A percentile compares a stretch with the other conserved stretches of the same genome.
Conservation (phyloP, 768 basidiomycete species). For the Lentinus tigrinus region DNA sequence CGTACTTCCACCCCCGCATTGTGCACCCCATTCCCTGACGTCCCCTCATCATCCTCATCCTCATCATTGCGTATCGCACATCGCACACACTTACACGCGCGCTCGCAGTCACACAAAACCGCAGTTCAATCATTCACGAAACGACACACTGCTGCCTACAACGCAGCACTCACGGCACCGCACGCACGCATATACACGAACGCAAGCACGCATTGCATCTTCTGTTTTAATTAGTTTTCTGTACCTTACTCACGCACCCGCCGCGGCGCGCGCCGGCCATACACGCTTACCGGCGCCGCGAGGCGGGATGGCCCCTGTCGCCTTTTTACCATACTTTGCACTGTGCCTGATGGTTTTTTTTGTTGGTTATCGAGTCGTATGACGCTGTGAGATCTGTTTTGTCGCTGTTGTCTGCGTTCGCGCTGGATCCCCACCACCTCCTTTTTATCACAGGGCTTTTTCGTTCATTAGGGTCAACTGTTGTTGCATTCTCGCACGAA, state of each 20-base stretch:
- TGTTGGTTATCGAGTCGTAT: neutral
- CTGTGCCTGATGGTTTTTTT: neutral
- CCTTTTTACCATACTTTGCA: neutral
- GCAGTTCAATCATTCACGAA: slow-evolving; percentile 17
- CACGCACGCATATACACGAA: slow-evolving; percentile 25
- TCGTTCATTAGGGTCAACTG: slow-evolving; percentile 14
- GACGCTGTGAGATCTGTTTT: neutral
- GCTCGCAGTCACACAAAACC: neutral
- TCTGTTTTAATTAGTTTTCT: slow-evolving; percentile 7
- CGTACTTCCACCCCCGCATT: neutral
- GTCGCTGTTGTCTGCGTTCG: neutral
- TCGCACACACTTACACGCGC: neutral
- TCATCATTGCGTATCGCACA: neutral
- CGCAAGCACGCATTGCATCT: slow-evolving; percentile 20
- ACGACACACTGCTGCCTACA: slow-evolving; percentile 10
- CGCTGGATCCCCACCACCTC: slow-evolving; percentile 1
- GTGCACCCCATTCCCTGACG: neutral
- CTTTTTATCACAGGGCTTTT: neutral
- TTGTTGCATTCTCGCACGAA: slow-evolving; percentile 16
- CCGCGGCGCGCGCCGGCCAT: slow-evolving; percentile 6
- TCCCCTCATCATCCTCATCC: no score
- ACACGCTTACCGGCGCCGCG: slow-evolving; percentile 15
- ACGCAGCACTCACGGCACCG: slow-evolving; percentile 21
- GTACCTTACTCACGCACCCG: slow-evolving; percentile 21
- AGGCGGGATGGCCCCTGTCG: slow-evolving; percentile 3